Evolutionary conservation across 768 basidiomycete genomes (phyloP).

Genomic region (Clitopilus hobsonii): DNA sequence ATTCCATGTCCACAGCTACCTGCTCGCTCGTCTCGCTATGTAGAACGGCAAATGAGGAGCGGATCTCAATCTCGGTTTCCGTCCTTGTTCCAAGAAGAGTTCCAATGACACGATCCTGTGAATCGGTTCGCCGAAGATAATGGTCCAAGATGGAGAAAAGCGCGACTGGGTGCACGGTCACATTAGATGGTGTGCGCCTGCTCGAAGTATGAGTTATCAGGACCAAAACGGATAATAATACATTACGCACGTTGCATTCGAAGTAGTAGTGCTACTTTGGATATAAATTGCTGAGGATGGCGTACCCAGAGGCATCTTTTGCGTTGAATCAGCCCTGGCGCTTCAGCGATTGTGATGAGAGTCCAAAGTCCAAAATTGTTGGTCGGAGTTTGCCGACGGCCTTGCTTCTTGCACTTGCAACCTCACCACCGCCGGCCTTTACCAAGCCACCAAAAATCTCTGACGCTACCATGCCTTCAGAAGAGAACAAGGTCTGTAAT

Average conservation of each 20-base stretch:
- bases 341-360: conserved; percentile 3
- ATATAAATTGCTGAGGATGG: conserved; percentile 49
- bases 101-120: conserved; percentile 88
- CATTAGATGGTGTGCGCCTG: conserved; percentile 66
- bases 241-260: conserved; percentile 32
- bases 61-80: conserved; percentile 66
- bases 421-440: conserved; percentile 9
- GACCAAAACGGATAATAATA: background rate
- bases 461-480: conserved; percentile 64
- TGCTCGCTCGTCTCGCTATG: conserved; percentile 91
- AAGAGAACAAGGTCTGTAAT: conserved; percentile 75
- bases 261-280: conserved; percentile 26
- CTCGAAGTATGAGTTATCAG: conserved; percentile 6
- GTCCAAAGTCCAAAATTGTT: conserved; percentile 25
- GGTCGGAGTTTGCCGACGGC: conserved; percentile 32
- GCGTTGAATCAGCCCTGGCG: conserved; percentile 5
- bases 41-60: conserved; percentile 85
- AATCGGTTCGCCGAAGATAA: conserved; percentile 82
- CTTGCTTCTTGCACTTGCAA: conserved; percentile 12
- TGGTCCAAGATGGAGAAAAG: conserved; percentile 96
- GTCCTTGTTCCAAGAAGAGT: conserved; percentile 86
- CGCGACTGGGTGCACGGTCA: conserved; percentile 88
- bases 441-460: conserved; percentile 12
- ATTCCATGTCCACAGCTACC: conserved; percentile 95
- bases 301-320: conserved; percentile 46